Evolutionary conservation across 2,329 filamentous ascomycete genomes (phyloP).

Genomic region (Endoconidiophora laricicola): DNA sequence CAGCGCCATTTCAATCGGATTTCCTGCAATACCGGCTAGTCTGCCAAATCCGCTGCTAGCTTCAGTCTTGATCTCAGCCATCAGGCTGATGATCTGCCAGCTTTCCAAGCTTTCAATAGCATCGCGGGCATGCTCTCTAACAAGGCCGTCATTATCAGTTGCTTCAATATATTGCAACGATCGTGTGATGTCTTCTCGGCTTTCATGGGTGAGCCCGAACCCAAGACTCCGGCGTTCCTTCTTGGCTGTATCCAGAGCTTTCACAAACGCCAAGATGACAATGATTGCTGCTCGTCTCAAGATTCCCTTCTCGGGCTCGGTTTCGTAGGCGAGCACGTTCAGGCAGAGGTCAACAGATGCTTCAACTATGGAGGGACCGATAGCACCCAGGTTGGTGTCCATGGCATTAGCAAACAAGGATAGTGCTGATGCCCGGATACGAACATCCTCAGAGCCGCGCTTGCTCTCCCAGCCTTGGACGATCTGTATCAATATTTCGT

Average conservation of each 20-base stretch:
- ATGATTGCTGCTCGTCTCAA: conserved; percentile 50
- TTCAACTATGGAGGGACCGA: conserved; percentile 35
- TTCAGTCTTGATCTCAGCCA: conserved; percentile 23
- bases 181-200: conserved; percentile 42
- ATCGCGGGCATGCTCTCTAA: conserved; percentile 47
- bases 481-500: conserved; percentile 39
- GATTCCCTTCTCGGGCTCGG: conserved; percentile 42
- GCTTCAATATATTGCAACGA: conserved; percentile 46
- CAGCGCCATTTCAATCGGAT: conserved; percentile 15
- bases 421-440: conserved; percentile 52
- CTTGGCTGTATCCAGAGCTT: conserved; percentile 37
- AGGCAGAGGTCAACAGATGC: conserved; percentile 46
- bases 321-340: conserved; percentile 46
- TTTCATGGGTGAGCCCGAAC: conserved; percentile 38
- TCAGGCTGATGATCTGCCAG: conserved; percentile 37
- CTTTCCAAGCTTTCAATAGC: conserved; percentile 50
- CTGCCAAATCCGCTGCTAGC: conserved; percentile 21
- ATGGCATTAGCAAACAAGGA: conserved; percentile 45
- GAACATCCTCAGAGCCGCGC: conserved; percentile 48
- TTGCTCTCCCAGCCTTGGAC: conserved; percentile 52
- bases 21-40: conserved; percentile 16
- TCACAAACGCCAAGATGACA: conserved; percentile 43
- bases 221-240: conserved; percentile 29
- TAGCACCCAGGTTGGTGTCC: conserved; percentile 41
- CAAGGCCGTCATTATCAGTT: conserved; percentile 52